Base-by-base conservation (phyloP, 352 stramenopile genomes). In the Globisporangium camurandrum region DNA sequence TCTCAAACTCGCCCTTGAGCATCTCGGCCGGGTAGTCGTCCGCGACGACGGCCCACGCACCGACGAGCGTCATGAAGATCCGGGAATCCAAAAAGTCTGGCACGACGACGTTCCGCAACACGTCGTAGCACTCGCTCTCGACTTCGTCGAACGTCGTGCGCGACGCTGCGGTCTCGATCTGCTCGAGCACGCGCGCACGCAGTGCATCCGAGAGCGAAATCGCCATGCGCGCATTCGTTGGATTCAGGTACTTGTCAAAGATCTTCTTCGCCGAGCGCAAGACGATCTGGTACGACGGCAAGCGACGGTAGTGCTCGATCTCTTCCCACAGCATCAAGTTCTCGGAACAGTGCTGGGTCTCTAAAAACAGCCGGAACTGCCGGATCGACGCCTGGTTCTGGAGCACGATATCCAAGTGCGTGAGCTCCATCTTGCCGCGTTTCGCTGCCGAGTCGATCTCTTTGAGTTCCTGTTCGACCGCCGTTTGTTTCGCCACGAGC, bases 281-380 rank as follows among this genome's bases (percentile, higher is more conserved):
- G 23, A 92, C 77, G 56, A 92, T 92, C 64, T 92, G 77, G 62
- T 92, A 88, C 22, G 74, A 88, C 26, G 81, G 81, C 30, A 92
- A 59, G 3, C 81, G 65, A 7, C 75, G 71, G 17, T 86, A 92
- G 27, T 92, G 75, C 51, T 92, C 81, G 41, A 92, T 87, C 49
- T 92, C 81, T 55, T 92, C 81, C 67, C 75, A 89, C 1, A 92
- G 66, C 71, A 90, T 86, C 22, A 92, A 63, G 56, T 92, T 92
- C 38, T 92, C 81, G 2, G 67, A 72, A 52, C 78, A 89, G 45
- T 92, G 81, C 56, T 89, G 75, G 38, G 71, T 69, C 46, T 92
- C 77, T 19, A 88, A 57, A 46, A 88, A 92, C 4, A 72, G 54
- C 1, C 72, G 71, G 46, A 92, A 88, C 9, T 84, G 71, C 27